A percentile compares a stretch with the other conserved stretches of the same genome.
Conservation (phyloP, 1,284 basidiomycete genomes). For the Pulchroboletus neoregius region DNA sequence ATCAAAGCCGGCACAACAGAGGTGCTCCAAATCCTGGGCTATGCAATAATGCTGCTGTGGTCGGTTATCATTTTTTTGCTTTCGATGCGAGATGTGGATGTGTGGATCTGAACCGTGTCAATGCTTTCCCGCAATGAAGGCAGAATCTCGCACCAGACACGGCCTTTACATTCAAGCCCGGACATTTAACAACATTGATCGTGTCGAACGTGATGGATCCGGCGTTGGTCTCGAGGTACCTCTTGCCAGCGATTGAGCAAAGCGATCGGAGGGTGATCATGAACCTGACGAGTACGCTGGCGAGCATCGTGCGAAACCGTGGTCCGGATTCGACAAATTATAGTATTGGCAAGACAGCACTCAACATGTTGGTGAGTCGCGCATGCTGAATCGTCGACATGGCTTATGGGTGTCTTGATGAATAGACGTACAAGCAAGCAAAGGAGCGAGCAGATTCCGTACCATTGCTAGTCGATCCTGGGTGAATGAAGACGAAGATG, state of each 20-base stretch:
- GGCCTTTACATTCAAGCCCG: constrained; percentile 23
- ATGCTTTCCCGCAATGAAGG: not conserved
- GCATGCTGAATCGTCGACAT: not conserved
- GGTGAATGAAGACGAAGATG: constrained; percentile 32
- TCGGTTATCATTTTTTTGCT: constrained; percentile 9
- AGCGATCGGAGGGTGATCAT: constrained; percentile 34
- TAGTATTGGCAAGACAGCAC: constrained; percentile 30
- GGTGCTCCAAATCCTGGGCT: constrained; percentile 27
- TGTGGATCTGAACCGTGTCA: not conserved
- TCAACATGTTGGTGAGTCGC: constrained; percentile 33
- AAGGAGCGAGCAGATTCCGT: constrained; percentile 25
- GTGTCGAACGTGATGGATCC: constrained; percentile 35
- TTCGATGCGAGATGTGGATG: not conserved
- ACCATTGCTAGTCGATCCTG: constrained; percentile 27
- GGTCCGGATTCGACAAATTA: constrained; percentile 24
- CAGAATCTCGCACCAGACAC: constrained; percentile 27
- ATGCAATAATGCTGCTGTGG: constrained; percentile 38
- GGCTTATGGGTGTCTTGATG: not conserved
- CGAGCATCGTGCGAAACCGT: constrained; percentile 30
- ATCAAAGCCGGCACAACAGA: constrained; percentile 25
- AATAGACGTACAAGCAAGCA: constrained; percentile 34
- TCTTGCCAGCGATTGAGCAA: constrained; percentile 32
- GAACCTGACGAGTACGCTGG: constrained; percentile 34
- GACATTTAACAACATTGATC: constrained; percentile 21
- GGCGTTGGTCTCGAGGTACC: constrained; percentile 31